Evolutionary conservation across 2,329 filamentous ascomycete species (phyloP), one percentile per base, ranked within the genome.

Genomic region (Colletotrichum nymphaeae): DNA sequence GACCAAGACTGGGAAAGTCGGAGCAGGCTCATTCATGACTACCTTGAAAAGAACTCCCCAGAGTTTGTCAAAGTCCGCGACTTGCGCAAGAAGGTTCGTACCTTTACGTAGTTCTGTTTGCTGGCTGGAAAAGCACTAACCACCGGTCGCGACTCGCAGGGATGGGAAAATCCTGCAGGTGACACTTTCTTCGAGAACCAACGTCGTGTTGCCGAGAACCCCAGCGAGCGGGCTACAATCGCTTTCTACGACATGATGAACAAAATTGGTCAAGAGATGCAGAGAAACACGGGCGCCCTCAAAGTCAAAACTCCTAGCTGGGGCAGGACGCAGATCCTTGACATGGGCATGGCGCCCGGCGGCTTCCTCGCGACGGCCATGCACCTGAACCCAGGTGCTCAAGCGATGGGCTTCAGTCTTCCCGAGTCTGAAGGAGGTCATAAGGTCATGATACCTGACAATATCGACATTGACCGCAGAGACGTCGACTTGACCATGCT

Each of bases 261-360:
- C 53, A 63, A 71, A 1, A 86, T 89, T 46, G 86, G 78, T 1
- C 19, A 78, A 2, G 83, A 88, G 62, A 77, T 90, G 26, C 75
- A 89, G 8, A 9, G 46, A 0, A 64, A 66, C 0, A 84, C 82
- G 1, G 65, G 71, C 2, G 82, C 79, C 16, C 79, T 87, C n/a
- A 70, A 59, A 12, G 70, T 83, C 16, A 73, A 63, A 14, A 71
- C 28, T 5, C 11, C 28, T 5, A 28, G 9, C 12, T 6, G 4
- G 12, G 12, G 42, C n/a, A 74, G 69, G 6, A 74, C 76, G 0
- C 76, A 57, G 11, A 81, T 90, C 24, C 84, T 91, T 1, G 88
- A 91, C 74, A 81, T 89, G 73, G 89, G 89, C 77, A 86, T 88
- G 81, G 89, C 89, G 0, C 89, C 89, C 0, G 89, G 88, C 5